Conservation (phyloP, 345 rosid species). For the Populus tremula region DNA sequence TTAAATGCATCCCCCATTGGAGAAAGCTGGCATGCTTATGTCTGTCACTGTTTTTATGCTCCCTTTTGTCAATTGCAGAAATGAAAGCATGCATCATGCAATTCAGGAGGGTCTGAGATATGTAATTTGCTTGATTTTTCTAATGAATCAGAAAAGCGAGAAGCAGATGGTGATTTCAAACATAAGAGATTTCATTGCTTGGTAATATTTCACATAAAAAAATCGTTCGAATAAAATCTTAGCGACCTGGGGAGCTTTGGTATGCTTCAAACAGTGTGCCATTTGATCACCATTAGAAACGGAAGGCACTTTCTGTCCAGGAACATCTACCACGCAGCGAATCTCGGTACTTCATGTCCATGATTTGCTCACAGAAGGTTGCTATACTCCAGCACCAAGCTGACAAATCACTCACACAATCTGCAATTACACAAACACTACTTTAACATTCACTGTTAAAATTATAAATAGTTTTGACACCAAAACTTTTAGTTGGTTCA, state of each 20-base stretch:
- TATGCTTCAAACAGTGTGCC: not conserved
- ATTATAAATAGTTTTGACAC: not conserved
- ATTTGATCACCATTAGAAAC: not conserved
- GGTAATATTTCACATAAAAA: too few species aligned
- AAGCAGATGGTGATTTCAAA: too few species aligned
- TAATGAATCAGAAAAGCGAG: too few species aligned
- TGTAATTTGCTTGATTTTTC: too few species aligned
- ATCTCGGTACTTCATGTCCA: not conserved
- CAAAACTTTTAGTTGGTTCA: not conserved
- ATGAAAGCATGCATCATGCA: not conserved
- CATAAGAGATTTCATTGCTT: too few species aligned
- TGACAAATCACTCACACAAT: not conserved
- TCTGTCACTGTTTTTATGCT: not conserved
- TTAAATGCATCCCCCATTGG: slow-evolving; percentile 6
- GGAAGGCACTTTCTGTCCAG: not conserved
- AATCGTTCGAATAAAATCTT: too few species aligned
- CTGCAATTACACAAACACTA: too few species aligned
- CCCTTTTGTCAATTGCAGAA: not conserved
- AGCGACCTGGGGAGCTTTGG: too few species aligned
- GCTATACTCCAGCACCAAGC: not conserved
- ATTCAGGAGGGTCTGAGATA: not conserved
- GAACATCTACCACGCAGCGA: not conserved
- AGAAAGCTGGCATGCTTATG: not conserved
- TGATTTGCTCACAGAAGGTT: not conserved
- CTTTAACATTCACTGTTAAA: too few species aligned